These are phyloP conservation scores for Beauveria australis DNA, from an alignment of 2,329 filamentous ascomycete species.

Conservation along the genomic window DNA sequence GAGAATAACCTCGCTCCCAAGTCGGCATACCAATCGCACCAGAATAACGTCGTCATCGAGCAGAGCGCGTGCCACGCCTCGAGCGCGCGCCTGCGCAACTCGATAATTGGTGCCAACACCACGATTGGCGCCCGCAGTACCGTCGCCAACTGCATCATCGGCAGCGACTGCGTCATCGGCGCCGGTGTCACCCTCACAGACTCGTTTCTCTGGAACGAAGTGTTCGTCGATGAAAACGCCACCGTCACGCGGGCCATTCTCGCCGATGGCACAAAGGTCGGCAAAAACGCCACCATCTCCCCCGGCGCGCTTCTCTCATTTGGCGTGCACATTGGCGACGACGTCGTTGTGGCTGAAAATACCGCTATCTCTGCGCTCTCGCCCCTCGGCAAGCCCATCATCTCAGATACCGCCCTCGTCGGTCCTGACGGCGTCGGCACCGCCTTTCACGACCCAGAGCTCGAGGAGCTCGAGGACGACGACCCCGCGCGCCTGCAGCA, in stretches of 20 bases:
- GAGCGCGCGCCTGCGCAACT: conserved; percentile 61
- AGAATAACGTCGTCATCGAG: conserved; percentile 69
- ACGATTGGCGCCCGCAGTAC: conserved; percentile 64
- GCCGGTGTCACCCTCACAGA: conserved; percentile 71
- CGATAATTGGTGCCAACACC: conserved; percentile 69
- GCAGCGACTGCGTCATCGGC: conserved; percentile 78
- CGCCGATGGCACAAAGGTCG: conserved; percentile 63
- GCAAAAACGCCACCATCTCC: conserved; percentile 60
- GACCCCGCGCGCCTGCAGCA: conserved; percentile 46
- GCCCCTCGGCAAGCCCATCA: conserved; percentile 27
- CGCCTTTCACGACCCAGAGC: conserved; percentile 36
- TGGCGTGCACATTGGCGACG: conserved; percentile 62
- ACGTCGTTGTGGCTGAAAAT: conserved; percentile 35
- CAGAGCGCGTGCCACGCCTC: conserved; percentile 65
- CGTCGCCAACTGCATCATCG: conserved; percentile 71
- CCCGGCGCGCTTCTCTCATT: conserved; percentile 73
- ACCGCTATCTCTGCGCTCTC: conserved; percentile 28
- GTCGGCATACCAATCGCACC: conserved; percentile 65
- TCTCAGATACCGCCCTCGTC: conserved; percentile 37
- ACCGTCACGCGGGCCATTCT: conserved; percentile 66
- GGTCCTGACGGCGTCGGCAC: conserved; percentile 44
- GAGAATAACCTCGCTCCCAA: conserved; percentile 77
- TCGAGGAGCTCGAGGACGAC: conserved; percentile 41
- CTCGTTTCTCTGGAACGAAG: conserved; percentile 83
- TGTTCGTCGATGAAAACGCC: conserved; percentile 65